Evolutionary conservation across 1,139 yeast species (phyloP).

Genomic region (Candida buenavistaensis): DNA sequence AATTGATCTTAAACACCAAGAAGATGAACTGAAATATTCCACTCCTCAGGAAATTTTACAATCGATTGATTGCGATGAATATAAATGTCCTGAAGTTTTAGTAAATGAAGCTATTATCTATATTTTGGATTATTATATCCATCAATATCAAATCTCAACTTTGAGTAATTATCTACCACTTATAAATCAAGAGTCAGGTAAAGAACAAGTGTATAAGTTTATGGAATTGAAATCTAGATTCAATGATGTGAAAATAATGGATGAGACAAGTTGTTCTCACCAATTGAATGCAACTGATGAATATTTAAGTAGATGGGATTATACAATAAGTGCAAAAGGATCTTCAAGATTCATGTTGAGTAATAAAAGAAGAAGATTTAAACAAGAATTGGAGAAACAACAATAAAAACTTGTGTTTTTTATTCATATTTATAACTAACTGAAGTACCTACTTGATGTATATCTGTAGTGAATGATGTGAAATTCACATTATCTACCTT

Average conservation of each 20-base stretch:
- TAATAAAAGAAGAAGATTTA: constrained; percentile 47
- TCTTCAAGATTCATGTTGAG: constrained; percentile 57
- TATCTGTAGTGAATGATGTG: constrained; percentile 65
- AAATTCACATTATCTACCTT: constrained; percentile 70
- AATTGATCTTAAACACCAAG: constrained; percentile 22
- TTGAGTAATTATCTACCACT: constrained; percentile 31
- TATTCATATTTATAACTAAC: constrained; percentile 59
- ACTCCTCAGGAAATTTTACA: constrained; percentile 23
- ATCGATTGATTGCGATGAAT: constrained; percentile 36
- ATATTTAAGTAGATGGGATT: constrained; percentile 52
- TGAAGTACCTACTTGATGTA: constrained; percentile 71
- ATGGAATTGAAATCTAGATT: constrained; percentile 48
- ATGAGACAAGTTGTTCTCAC: constrained; percentile 39
- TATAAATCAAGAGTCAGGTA: constrained; percentile 36
- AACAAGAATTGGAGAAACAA: constrained; percentile 20
- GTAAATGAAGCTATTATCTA: constrained; percentile 64
- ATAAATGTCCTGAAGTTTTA: constrained; percentile 48
- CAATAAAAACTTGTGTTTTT: neutral
- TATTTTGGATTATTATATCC: constrained; percentile 61
- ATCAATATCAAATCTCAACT: constrained; percentile 40
- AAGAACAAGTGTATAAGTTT: constrained; percentile 48
- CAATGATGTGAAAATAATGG: constrained; percentile 40
- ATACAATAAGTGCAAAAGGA: constrained; percentile 45
- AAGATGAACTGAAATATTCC: constrained; percentile 25
- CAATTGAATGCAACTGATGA: constrained; percentile 44